These are phyloP conservation scores for thale cress (Arabidopsis thaliana) DNA, from an alignment of 345 rosid genomes.

Conservation along the genomic window TAIR10.1 NC_003075.7:16692001-16692500, in stretches of 20 bases:
- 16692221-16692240: slow-evolving; percentile 46
- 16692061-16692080: not conserved
- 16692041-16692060: not conserved
- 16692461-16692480: not conserved
- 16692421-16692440: slow-evolving; percentile 38
- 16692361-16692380: slow-evolving; percentile 48
- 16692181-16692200: not conserved
- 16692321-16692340: slow-evolving; percentile 10
- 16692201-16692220: slow-evolving; percentile 19
- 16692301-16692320: slow-evolving; percentile 15
- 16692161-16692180: not conserved
- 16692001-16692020: not conserved
- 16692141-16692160: slow-evolving; percentile 37
- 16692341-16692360: slow-evolving; percentile 18
- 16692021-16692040: slow-evolving; percentile 19
- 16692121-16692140: slow-evolving; percentile 19
- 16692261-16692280: slow-evolving; percentile 44
- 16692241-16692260: slow-evolving; percentile 45
- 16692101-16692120: slow-evolving; percentile 7
- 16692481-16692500: not conserved
- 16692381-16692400: slow-evolving; percentile 37
- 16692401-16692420: slow-evolving; percentile 42
- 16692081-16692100: not conserved
- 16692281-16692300: slow-evolving; percentile 29
- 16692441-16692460: slow-evolving; percentile 39